phyloP scores from a whole-genome alignment of 139 green algal species.

The Tetraselmis chui region DNA sequence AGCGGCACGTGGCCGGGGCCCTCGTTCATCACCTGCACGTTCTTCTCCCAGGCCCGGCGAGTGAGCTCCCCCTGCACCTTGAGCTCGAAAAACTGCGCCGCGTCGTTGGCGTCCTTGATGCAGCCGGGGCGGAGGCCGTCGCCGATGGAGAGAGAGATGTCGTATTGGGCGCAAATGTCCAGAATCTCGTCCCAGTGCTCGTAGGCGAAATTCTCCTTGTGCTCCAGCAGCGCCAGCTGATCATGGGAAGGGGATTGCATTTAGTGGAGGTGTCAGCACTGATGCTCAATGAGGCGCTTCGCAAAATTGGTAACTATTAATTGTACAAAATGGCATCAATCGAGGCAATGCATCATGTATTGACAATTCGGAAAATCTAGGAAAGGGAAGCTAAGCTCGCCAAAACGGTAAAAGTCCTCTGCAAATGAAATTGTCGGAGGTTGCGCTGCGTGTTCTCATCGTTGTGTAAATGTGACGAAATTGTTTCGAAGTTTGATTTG shows the following conservation, averaged over 20 bases:
- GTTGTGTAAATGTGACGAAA: too few species aligned
- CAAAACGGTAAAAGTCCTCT: too few species aligned
- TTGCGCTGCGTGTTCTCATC: too few species aligned
- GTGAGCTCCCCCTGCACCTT: constrained; percentile 92
- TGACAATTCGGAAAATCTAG: not conserved
- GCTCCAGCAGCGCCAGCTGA: constrained; percentile 76
- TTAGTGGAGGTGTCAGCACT: too few species aligned
- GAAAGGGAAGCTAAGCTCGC: not conserved
- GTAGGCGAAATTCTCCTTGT: constrained; percentile 97
- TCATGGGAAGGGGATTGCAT: too few species aligned
- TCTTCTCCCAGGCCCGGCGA: constrained; percentile 79
- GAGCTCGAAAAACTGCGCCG: constrained; percentile 93
- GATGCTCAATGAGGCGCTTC: too few species aligned
- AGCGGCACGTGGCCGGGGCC: constrained; percentile 90
- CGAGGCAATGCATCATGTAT: not conserved
- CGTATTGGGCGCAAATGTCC: constrained; percentile 88
- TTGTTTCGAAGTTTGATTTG: too few species aligned
- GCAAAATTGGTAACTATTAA: too few species aligned
- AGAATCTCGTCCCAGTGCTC: constrained; percentile 97
- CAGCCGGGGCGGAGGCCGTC: constrained; percentile 85
- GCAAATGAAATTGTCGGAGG: too few species aligned
- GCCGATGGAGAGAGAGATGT: constrained; percentile 85
- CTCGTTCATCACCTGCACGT: constrained; percentile 98
- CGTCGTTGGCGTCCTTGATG: constrained; percentile 92
- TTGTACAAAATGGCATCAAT: too few species aligned